Conservation (phyloP, 139 green algal genomes). For the Coccomyxa sp. region DNA sequence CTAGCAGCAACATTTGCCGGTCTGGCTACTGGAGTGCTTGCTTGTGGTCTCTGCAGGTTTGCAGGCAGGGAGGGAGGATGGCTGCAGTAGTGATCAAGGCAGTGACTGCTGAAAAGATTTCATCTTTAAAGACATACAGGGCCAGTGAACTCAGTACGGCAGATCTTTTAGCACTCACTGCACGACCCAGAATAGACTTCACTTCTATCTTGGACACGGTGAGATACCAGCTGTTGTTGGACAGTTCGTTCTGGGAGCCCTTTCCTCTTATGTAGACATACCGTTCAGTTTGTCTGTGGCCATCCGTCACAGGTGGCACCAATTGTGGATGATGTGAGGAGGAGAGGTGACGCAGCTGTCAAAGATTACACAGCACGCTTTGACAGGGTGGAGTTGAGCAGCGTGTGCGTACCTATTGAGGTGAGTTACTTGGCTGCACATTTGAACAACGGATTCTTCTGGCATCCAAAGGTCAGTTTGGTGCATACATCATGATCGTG, state of each 20-base stretch:
- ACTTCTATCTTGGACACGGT: constrained; percentile 80
- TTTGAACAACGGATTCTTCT: neutral
- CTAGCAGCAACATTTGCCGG: no score
- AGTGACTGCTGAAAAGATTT: neutral
- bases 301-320: constrained; percentile 68
- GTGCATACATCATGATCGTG: neutral
- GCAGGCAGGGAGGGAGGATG: neutral
- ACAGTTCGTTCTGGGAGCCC: no score
- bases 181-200: constrained; percentile 88
- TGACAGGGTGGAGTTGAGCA: constrained; percentile 72
- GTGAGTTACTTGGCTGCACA: constrained; percentile 22
- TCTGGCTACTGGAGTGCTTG: no score
- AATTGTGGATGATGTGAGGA: constrained; percentile 85
- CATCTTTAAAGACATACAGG: constrained; percentile 23
- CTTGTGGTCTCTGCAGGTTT: neutral
- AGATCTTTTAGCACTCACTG: constrained; percentile 44
- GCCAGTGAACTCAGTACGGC: constrained; percentile 20
- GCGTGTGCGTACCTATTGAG: constrained; percentile 71
- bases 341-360: constrained; percentile 86
- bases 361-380: constrained; percentile 87
- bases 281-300: neutral
- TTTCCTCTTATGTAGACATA: neutral
- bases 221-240: constrained; percentile 1
- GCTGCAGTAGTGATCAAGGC: neutral
- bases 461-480: neutral